Evolutionary conservation across 768 basidiomycete genomes (phyloP).

Genomic region (Naganishia vaughanmartiniae): DNA sequence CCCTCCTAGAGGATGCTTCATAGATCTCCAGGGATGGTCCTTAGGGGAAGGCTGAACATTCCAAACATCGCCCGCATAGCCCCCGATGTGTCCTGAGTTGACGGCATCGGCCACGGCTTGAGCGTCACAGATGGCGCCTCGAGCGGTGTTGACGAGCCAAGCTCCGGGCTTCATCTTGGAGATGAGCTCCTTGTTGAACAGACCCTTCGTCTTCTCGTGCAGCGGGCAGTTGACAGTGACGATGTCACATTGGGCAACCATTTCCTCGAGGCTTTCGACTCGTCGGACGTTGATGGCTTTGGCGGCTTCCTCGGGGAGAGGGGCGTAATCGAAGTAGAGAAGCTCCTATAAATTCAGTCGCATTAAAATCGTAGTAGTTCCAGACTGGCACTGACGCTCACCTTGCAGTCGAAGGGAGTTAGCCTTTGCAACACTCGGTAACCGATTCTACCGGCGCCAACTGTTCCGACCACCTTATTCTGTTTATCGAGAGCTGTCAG

Average conservation of each 20-base stretch:
- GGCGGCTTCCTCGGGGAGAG: slow-evolving; percentile 65
- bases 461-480: slow-evolving; percentile 80
- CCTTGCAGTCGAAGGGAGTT: slow-evolving; percentile 75
- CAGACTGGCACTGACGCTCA: neutral
- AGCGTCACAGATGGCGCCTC: slow-evolving; percentile 84
- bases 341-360: slow-evolving; percentile 58
- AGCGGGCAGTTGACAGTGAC: slow-evolving; percentile 44
- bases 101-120: slow-evolving; percentile 75
- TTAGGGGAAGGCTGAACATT: slow-evolving; percentile 64
- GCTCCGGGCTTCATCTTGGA: slow-evolving; percentile 87
- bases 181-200: slow-evolving; percentile 77
- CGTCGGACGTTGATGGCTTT: slow-evolving; percentile 60
- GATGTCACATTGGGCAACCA: slow-evolving; percentile 51
- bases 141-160: slow-evolving; percentile 89
- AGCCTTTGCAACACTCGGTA: slow-evolving; percentile 66
- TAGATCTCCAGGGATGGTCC: slow-evolving; percentile 80
- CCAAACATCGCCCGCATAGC: slow-evolving; percentile 51
- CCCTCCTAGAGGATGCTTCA: slow-evolving; percentile 74
- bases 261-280: slow-evolving; percentile 75
- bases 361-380: neutral
- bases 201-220: slow-evolving; percentile 57
- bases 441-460: slow-evolving; percentile 75
- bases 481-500: neutral
- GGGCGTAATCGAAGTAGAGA: slow-evolving; percentile 80
- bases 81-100: slow-evolving; percentile 70